Evolutionary conservation across 2,329 filamentous ascomycete genomes (phyloP), one percentile per base, ranked within the genome.

Genomic region (Epichloe coenophiala): DNA sequence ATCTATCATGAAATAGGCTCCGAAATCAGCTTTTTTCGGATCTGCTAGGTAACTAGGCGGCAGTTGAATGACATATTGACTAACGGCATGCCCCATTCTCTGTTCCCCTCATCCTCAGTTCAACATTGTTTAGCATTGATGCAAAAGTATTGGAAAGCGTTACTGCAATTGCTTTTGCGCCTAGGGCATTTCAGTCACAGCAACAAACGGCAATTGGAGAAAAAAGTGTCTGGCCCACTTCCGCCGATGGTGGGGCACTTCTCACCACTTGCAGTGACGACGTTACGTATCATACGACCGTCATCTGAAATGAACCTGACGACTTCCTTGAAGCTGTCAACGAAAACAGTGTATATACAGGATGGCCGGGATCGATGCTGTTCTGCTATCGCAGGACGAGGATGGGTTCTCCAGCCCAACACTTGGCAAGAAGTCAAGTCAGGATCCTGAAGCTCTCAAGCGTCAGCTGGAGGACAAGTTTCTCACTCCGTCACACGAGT

Each of bases 401-500:
- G 55, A 51, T 35, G 56, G 49, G 21, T 42, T 47, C 43, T 40
- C 43, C 45, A 19, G 49, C 50, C 53, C 13, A 9, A n/a, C 15
- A n/a, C 15, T 37, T 27, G 31, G 40, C 48, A 49, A 50, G 9
- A 56, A 55, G 4, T 47, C 44, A 12, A 40, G 50, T 17, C 62
- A 74, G 65, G 73, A 76, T 66, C 73, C 75, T 39, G 72, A 80
- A n/a, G 75, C 76, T 35, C 71, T 91, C 53, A 87, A 87, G 67
- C 71, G 71, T 44, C 75, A 81, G 54, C 76, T 97, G 5, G 88
- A 95, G 67, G 62, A 76, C 50, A 81, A 86, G 45, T 93, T 91
- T 60, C 72, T 98, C 27, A 81, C 80, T 2, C 91, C 93, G 0
- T 87, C 88, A 2, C 76, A 81, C 5, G 77, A 78, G 2, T 96